Base-by-base conservation (phyloP, 495 filamentous ascomycete genomes). In the Penicillium flavigenum region DNA sequence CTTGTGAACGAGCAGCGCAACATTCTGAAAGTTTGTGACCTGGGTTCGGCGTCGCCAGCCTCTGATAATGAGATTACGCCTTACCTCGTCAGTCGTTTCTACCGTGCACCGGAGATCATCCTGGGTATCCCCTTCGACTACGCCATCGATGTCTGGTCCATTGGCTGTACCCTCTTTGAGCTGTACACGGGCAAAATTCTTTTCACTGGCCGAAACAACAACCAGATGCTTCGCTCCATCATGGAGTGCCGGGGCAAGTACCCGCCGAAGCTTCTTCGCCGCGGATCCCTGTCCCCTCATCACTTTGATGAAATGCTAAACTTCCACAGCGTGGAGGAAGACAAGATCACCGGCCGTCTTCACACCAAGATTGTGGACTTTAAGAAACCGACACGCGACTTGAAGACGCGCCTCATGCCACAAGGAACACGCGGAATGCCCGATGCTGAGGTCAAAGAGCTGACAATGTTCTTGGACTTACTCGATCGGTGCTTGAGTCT, bases 201-300 rank as follows among this genome's bases (percentile, higher is more conserved):
- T 42, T 98, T 98, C 75, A 90, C 88, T 2, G 94, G 95, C 45
- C 86, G 88, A 54, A 92, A 89, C 76, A 98, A 98, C 78, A 98
- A 98, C 68, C 91, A 96, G 70, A 98, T 98, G 94, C 82, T 98
- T 14, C 86, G 88, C 54, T 87, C 89, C 14, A 94, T 98, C 63
- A 94, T 96, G 87, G 95, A 98, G 67, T 93, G 92, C 63, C 87
- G 95, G 41, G 94, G 95, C 71, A 96, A 92, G 71, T 88, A 96
- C 65, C 90, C 87, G 56, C 84, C 86, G 39, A 96, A 96, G 74
- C 76, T 96, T 48, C 85, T 96, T 51, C 89, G 88, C 45, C 87
- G 86, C 43, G 89, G 91, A 9, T 78, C 89, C 34, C 79, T 93
- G 58, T 81, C 85, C 1, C 74, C 78, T 43, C 73, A 86, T 63